Evolutionary conservation across 2,329 filamentous ascomycete species (phyloP).

Genomic region (Claviceps spartinae): DNA sequence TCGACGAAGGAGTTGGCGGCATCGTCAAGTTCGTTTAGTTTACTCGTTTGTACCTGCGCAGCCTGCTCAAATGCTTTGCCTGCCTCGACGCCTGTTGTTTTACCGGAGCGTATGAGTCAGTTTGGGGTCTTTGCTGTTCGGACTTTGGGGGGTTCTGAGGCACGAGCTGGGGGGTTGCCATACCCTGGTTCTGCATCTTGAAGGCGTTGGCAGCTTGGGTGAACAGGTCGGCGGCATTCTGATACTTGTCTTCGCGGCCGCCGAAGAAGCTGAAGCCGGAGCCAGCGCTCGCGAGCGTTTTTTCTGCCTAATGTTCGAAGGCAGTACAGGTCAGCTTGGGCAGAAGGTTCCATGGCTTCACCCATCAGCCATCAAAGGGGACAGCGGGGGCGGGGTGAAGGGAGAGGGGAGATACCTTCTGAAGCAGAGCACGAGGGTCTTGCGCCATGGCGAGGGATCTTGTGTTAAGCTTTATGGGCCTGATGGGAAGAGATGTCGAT

Average conservation of each 20-base stretch:
- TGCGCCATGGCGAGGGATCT: constrained; percentile 43
- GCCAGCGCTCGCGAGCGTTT: constrained; percentile 57
- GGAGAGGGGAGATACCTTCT: constrained; percentile 45
- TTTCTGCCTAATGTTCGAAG: constrained; percentile 57
- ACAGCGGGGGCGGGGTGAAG: constrained; percentile 6
- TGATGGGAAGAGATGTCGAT: neutral
- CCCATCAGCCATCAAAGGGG: neutral
- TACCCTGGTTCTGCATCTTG: constrained; percentile 73
- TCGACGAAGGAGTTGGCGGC: constrained; percentile 79
- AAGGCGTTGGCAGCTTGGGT: constrained; percentile 85
- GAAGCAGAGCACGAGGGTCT: constrained; percentile 64
- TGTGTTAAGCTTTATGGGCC: constrained; percentile 1
- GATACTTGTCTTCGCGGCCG: constrained; percentile 74
- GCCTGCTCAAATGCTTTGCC: constrained; percentile 78
- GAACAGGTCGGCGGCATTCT: constrained; percentile 78
- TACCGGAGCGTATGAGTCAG: neutral
- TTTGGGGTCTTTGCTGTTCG: neutral
- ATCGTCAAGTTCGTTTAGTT: constrained; percentile 84
- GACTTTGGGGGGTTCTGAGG: neutral
- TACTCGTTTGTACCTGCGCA: constrained; percentile 63
- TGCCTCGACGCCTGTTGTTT: constrained; percentile 58
- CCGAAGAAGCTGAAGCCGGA: constrained; percentile 85
- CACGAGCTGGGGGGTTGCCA: constrained; percentile 12
- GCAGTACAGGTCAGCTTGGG: constrained; percentile 5
- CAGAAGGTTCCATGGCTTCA: neutral